Evolutionary conservation across 2,329 filamentous ascomycete genomes (phyloP).

Genomic region (Exophiala spinifera): DNA sequence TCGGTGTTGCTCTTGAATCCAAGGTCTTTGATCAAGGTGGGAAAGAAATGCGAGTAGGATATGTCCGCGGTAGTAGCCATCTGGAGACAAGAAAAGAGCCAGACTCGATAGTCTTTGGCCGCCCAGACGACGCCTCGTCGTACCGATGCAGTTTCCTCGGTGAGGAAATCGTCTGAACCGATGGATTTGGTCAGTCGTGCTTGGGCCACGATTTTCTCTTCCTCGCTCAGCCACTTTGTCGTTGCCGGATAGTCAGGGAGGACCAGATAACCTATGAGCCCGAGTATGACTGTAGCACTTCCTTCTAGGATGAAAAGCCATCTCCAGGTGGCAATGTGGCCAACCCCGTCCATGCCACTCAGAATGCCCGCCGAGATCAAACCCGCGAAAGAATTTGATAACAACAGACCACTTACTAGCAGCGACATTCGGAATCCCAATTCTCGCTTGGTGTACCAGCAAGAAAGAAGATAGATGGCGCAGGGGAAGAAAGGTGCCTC

Average conservation of each 20-base stretch:
- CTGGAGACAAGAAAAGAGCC: constrained; percentile 43
- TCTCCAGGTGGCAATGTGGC: constrained; percentile 40
- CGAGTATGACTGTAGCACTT: constrained; percentile 3
- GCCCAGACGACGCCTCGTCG: constrained; percentile 23
- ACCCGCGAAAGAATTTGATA: constrained; percentile 47
- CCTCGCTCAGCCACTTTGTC: constrained; percentile 16
- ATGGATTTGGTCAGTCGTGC: constrained; percentile 32
- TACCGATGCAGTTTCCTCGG: constrained; percentile 29
- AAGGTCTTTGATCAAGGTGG: constrained; percentile 23
- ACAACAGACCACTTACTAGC: constrained; percentile 48
- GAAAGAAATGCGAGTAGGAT: constrained; percentile 23
- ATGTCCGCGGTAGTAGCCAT: constrained; percentile 18
- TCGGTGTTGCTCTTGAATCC: constrained; percentile 20
- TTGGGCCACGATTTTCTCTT: constrained; percentile 42
- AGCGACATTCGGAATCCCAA: constrained; percentile 47
- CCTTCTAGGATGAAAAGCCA: constrained; percentile 20
- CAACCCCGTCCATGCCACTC: constrained; percentile 28
- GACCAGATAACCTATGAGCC: constrained; percentile 7
- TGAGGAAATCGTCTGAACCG: constrained; percentile 44
- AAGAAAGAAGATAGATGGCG: constrained; percentile 29
- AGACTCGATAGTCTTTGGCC: constrained; percentile 36
- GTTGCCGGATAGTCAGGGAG: constrained; percentile 10
- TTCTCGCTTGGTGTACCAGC: constrained; percentile 69
- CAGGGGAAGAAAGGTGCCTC: constrained; percentile 34
- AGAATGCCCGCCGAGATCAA: constrained; percentile 50